Base-by-base conservation (phyloP, 495 filamentous ascomycete genomes). In the Cenococcum geophilum region DNA sequence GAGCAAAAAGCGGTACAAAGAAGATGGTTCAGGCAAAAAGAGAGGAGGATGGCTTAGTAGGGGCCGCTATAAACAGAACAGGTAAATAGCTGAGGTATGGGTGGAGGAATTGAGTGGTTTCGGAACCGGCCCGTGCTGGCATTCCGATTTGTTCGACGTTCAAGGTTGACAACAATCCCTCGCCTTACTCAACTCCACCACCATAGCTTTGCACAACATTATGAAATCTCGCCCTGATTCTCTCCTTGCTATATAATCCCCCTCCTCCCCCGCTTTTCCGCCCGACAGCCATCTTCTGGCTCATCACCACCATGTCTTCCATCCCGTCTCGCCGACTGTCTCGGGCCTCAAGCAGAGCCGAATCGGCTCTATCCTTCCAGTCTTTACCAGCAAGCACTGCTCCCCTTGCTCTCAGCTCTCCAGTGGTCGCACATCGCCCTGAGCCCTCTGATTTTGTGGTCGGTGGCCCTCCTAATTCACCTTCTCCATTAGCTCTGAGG, bases 401-500 rank as follows among this genome's bases (percentile, higher is more conserved):
- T 5, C 43, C 58, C 53, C 52, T 61, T 21, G 25, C 54, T 21
- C 37, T 27, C 57, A 50, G 23, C 23, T 56, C 43, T 53, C 63
- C 54, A 53, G 51, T 34, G 45, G 58, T 61, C 47, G 18, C 58
- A 3, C 27, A 32, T 32, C 50, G 11, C 25, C 8, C 48, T 18
- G 59, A 59, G 36, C 55, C 59, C 45, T 54, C 59, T 48, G 55
- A 56, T 40, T 66, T 65, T 37, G 63, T 66, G 63, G 63, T 66
- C 63, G 63, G 63, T 66, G 63, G 63, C 55, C 63, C 63, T 61
- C 63, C 63, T 34, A 55, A 55, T 43, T 62, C 53, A 36, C 63
- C 63, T 54, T 66, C 63, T 51, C 63, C 63, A n/a, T 51, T 66
- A 25, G 63, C 63, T 55, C 63, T 66, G 20, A 61, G 63, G 57